Evolutionary conservation across 2,329 filamentous ascomycete genomes (phyloP), one percentile per base, ranked within the genome.

Genomic region (Neospermospora avenae): DNA sequence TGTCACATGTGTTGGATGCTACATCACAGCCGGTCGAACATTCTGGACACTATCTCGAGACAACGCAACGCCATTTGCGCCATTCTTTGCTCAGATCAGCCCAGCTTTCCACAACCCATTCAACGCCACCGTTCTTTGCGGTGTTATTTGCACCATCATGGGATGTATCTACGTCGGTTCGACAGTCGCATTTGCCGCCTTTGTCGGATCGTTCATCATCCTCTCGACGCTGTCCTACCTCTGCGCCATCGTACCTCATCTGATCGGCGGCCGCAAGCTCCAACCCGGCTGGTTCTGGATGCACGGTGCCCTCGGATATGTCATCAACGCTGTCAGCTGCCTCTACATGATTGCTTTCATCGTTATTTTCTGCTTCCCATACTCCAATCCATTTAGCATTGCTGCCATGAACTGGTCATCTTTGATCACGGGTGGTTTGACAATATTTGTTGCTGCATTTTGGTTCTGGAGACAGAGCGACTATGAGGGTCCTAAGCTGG

Each of bases 121-220:
- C 60, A 79, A 81, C 63, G 80, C 83, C 0, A 84, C 81, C 0
- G 61, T 85, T 4, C 74, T 77, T 4, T 80, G 78, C 75, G 72
- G 75, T 7, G 64, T 74, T 39, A 71, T 79, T 53, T 79, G 80
- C 18, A 83, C 83, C 0, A 69, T 85, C 3, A 75, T 89, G 0
- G 85, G 84, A 0, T 78, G 77, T 55, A 84, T 89, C 46, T 88
- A 88, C 65, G 78, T 89, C 0, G 86, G 83, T 20, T 83, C 77
- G 64, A 80, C 78, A 2, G 85, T 84, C 0, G 86, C 87, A 0
- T 89, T 89, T 73, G 80, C 82, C 46, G 85, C 85, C 0, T 82
- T 89, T 24, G 81, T 88, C 11, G 84, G 83, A 8, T 80, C 77
- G 0, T 85, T 84, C 70, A 78, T 83, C 61, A 76, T 84, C 8